These are phyloP conservation scores for Boletus bicolor DNA, from an alignment of 768 basidiomycete genomes.

Conservation along the genomic window DNA sequence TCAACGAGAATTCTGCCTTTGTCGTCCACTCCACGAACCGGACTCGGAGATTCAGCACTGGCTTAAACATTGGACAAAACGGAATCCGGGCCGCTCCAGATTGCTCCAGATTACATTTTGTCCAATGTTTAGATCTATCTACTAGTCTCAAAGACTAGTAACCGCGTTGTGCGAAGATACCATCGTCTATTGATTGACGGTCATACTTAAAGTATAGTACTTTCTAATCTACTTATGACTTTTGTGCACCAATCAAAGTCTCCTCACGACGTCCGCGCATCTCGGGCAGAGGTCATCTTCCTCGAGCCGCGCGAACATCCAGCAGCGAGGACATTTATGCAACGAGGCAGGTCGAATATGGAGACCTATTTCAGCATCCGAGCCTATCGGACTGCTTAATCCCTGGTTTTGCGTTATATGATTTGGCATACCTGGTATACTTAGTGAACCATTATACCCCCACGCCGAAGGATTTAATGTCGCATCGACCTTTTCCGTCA, in stretches of 20 bases:
- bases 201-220: not conserved
- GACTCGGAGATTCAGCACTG: too few species aligned
- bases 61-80: too few species aligned
- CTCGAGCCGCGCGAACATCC: conserved; percentile 64
- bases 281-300: conserved; percentile 60
- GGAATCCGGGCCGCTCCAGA: too few species aligned
- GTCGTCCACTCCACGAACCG: too few species aligned
- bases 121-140: too few species aligned
- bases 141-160: too few species aligned
- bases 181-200: not conserved
- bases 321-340: conserved; percentile 88
- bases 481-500: conserved; percentile 46
- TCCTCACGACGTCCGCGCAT: conserved; percentile 40
- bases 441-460: conserved; percentile 45
- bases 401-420: not conserved
- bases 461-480: conserved; percentile 43
- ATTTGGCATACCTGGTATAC: conserved; percentile 44
- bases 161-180: too few species aligned
- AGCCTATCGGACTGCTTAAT: conserved; percentile 5
- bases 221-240: not conserved
- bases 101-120: too few species aligned
- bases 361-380: conserved; percentile 36
- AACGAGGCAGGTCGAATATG: conserved; percentile 58
- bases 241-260: conserved; percentile 1
- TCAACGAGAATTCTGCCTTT: too few species aligned